Evolutionary conservation across 139 green algal genomes (phyloP).

Genomic region (Auxenochlorella protothecoides): DNA sequence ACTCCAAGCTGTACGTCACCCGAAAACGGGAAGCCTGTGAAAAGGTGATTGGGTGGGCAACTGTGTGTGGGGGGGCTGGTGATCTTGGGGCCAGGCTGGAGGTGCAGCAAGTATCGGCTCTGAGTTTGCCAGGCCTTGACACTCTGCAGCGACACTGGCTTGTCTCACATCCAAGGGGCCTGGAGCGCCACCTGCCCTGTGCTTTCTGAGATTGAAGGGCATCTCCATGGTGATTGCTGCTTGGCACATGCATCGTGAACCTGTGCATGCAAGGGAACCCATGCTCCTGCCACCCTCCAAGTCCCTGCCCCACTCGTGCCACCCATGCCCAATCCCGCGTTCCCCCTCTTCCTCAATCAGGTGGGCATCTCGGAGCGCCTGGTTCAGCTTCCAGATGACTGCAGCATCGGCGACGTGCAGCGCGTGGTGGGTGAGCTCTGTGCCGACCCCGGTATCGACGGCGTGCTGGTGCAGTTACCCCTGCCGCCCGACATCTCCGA

Average conservation of each 20-base stretch:
- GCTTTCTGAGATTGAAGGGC: too few species aligned
- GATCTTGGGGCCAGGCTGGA: too few species aligned
- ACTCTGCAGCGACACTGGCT: too few species aligned
- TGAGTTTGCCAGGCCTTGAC: too few species aligned
- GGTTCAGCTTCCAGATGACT: slow-evolving; percentile 29
- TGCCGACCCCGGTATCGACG: slow-evolving; percentile 71
- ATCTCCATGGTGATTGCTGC: too few species aligned
- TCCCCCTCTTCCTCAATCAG: neutral
- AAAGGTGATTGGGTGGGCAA: neutral
- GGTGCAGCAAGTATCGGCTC: too few species aligned
- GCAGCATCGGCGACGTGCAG: slow-evolving; percentile 29
- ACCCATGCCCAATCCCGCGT: neutral
- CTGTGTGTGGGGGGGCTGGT: too few species aligned
- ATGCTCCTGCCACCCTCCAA: neutral
- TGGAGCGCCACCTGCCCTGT: too few species aligned
- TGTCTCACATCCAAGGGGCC: too few species aligned
- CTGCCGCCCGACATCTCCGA: slow-evolving; percentile 89
- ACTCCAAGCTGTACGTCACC: slow-evolving; percentile 86
- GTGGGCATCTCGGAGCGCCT: slow-evolving; percentile 22
- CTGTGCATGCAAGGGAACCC: neutral
- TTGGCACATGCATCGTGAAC: neutral
- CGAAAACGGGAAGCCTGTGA: slow-evolving; percentile 84
- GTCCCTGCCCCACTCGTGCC: neutral
- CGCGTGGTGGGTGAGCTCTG: slow-evolving; percentile 60
- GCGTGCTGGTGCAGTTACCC: slow-evolving; percentile 95